phyloP scores from a whole-genome alignment of 495 filamentous ascomycete species.

The Trichoderma virens region DNA sequence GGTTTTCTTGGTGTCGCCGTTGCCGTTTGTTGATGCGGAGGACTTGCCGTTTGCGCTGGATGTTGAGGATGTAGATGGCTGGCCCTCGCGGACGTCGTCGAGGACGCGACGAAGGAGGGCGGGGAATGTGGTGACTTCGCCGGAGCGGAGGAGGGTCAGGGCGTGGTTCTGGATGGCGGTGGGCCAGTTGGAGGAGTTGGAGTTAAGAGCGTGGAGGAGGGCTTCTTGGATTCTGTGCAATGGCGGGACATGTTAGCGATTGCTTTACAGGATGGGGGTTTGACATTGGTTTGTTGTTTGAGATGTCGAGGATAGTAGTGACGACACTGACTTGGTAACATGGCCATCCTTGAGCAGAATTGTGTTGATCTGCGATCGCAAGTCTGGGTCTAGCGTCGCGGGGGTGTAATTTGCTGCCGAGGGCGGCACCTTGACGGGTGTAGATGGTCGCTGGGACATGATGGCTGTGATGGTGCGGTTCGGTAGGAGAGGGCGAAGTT shows the following conservation, averaged over 20 bases:
- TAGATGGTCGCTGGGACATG: slow-evolving; percentile 38
- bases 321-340: slow-evolving; percentile 33
- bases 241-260: slow-evolving; percentile 11
- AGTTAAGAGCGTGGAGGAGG: slow-evolving; percentile 44
- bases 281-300: background rate
- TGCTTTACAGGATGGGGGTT: background rate
- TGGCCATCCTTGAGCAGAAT: slow-evolving; percentile 40
- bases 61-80: slow-evolving; percentile 27
- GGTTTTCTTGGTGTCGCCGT: slow-evolving; percentile 19
- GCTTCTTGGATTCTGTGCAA: slow-evolving; percentile 45
- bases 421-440: slow-evolving; percentile 44
- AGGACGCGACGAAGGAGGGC: slow-evolving; percentile 43
- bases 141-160: slow-evolving; percentile 43
- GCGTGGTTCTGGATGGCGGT: slow-evolving; percentile 44
- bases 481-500: background rate
- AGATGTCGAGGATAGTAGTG: background rate
- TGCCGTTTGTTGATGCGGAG: slow-evolving; percentile 16
- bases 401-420: slow-evolving; percentile 42
- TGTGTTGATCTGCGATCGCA: slow-evolving; percentile 47
- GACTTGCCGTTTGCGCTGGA: slow-evolving; percentile 11
- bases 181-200: slow-evolving; percentile 46
- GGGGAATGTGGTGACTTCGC: slow-evolving; percentile 45
- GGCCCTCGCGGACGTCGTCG: slow-evolving; percentile 39
- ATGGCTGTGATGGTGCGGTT: slow-evolving; percentile 11
- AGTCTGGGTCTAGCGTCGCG: slow-evolving; percentile 42